Evolutionary conservation across 2,329 filamentous ascomycete species (phyloP), one percentile per base, ranked within the genome.

Genomic region (Diplodia seriata): DNA sequence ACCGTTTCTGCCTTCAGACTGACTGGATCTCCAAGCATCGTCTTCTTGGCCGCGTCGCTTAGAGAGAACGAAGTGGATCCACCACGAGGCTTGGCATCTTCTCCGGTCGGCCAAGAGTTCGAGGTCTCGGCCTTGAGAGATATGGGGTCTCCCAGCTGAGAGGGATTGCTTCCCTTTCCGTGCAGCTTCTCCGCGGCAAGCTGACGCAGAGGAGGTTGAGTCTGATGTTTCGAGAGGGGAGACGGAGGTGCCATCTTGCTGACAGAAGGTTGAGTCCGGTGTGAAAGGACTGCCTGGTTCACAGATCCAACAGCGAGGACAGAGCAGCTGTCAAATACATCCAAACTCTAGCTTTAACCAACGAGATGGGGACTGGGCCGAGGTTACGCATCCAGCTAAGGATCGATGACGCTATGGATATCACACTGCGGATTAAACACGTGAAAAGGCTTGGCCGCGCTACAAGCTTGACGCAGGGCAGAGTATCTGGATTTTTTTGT

Each of bases 81-180:
- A 20, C 51, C 40, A 33, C 40, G 56, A 2, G 57, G n/a, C 6
- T 51, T 50, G 29, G 33, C 36, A 23, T 64, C 38, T n/a, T 43
- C 50, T 51, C 56, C 59, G 12, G 36, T 66, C n/a, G 64, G 64
- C 8, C 23, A 50, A 9, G 51, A 29, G 40, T 68, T 29, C 12
- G 66, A 63, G 20, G 66, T 59, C 51, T 68, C 66, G 51, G 66
- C 66, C 33, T 68, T 68, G 31, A 68, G 59, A n/a, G 66, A 68
- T 8, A 68, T 38, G 1, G 66, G 66, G 29, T 68, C 66, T 12
- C 57, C 66, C 14, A 68, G 66, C 29, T 68, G 66, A 2, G 66
- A 63, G 3, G 66, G 66, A 43, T 68, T 68, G 57, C 57, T 63
- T 9, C 50, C 47, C 18, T 68, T 20, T 18, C 56, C 56, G 33